These are phyloP conservation scores for Mortierella antarctica DNA, from an alignment of 192 early-diverging fungal genomes.

Conservation along the genomic window DNA sequence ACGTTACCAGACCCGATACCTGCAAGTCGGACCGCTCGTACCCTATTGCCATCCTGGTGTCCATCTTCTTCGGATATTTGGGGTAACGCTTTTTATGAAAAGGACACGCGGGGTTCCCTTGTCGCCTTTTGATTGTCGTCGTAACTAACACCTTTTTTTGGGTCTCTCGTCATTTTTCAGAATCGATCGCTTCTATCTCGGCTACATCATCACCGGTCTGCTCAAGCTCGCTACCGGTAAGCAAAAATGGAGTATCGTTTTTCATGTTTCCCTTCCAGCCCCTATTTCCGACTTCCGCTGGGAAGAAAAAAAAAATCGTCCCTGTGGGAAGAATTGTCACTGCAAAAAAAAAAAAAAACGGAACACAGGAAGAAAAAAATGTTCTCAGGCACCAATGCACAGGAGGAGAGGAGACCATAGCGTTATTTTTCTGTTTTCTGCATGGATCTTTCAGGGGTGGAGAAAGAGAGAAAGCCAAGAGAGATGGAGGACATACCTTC, in stretches of 20 bases:
- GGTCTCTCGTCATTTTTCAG: constrained; percentile 7
- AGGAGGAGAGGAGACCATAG: not conserved
- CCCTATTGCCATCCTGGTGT: constrained; percentile 59
- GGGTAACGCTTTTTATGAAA: constrained; percentile 24
- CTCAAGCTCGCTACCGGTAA: constrained; percentile 57
- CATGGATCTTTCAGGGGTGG: not conserved
- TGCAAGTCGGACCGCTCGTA: constrained; percentile 63
- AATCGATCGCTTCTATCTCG: constrained; percentile 66
- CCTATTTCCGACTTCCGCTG: not conserved
- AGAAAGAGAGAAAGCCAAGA: not conserved
- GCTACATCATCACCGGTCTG: constrained; percentile 58
- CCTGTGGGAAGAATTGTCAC: not conserved
- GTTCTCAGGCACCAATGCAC: not conserved
- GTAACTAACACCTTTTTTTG: not conserved
- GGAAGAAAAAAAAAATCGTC: not conserved
- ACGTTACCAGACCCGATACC: not conserved
- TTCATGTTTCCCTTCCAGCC: not conserved
- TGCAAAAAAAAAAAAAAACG: not conserved
- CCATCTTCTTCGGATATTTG: constrained; percentile 63
- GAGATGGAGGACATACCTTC: not conserved
- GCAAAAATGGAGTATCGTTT: not conserved
- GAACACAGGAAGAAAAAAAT: not conserved
- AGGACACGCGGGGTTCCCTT: not conserved
- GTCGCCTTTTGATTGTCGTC: not conserved
- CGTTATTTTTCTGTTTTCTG: not conserved